Base-by-base conservation (phyloP, 306 rosid genomes). In the Rosa multiflora region DNA sequence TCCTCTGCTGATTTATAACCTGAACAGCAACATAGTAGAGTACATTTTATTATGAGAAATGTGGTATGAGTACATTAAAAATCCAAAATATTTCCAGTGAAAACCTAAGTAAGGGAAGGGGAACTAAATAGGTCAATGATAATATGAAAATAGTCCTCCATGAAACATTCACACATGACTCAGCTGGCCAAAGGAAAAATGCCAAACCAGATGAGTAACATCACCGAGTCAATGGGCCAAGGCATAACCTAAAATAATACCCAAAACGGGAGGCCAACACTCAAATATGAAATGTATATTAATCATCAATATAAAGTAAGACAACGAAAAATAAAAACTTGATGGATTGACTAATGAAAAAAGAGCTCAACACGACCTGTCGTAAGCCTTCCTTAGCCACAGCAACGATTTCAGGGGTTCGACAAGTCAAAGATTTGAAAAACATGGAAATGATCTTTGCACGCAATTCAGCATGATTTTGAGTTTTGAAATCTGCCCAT, bases 381-480 rank as follows among this genome's bases (percentile, higher is more conserved):
- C 99, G 89, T 62, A 96, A 81, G 76, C 99, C 99, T 83, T 96
- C 99, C 90, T 96, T 96, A 8, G 98, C 99, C 90, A 93, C 99
- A 42, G 97, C 94, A 90, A 96, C 97, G 82, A 96, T 93, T 87
- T 96, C 99, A 8, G 97, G 94, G 26, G 96, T 93, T 70, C 97
- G 91, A 77, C 99, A 93, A 77, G 99, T 96, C 84, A 96, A 79
- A 64, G 98, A 96, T 86, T 96, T 96, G 62, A 96, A 96, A 87
- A 96, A 96, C 98, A 96, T 96, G 67, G 99, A 87, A 86, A 93
- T 93, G 78, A 96, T 93, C 91, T 96, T 96, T 82, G 99, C 83
- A 49, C 98, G 97, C 89, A 96, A 78, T 18, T 96, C 99, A 80
- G 99, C 78, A 86, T 96, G 97, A 85, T 86, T 89, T 43, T 96